Conservation (phyloP, 768 basidiomycete species). For the Amylocystis lapponica region DNA sequence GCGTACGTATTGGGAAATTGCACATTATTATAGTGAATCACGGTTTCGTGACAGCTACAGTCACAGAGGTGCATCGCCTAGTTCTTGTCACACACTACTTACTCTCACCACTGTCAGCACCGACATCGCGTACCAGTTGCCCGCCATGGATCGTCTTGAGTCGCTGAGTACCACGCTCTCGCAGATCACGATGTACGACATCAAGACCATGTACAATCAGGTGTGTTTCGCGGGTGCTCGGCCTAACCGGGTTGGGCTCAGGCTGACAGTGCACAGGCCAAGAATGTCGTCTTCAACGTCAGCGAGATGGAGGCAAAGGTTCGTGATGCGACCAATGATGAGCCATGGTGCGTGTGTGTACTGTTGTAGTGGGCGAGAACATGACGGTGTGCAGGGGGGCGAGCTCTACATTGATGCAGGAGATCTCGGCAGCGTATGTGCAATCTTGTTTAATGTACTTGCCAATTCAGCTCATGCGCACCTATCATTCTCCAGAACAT, state of each 20-base stretch:
- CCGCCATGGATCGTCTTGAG: constrained; percentile 75
- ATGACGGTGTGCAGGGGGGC: constrained; percentile 67
- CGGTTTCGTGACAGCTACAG: no score
- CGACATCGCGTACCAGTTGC: constrained; percentile 14
- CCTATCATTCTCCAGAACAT: constrained; percentile 61
- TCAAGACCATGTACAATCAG: constrained; percentile 94
- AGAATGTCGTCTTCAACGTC: constrained; percentile 93
- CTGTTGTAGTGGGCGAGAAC: no score
- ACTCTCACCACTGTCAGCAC: not conserved
- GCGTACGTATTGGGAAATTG: no score
- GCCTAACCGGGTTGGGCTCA: not conserved
- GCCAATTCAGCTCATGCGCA: not conserved
- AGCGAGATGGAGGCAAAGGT: constrained; percentile 98
- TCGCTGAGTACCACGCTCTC: constrained; percentile 70
- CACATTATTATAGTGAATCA: no score
- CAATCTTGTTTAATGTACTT: no score
- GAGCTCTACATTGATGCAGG: constrained; percentile 96
- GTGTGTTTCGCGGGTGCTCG: constrained; percentile 29
- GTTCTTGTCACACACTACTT: no score
- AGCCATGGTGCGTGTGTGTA: constrained; percentile 67
- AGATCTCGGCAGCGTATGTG: constrained; percentile 92
- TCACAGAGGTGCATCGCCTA: no score
- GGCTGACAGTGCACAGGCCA: constrained; percentile 50
- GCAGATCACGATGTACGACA: constrained; percentile 84
- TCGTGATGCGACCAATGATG: constrained; percentile 93